Percentiles rank a stretch among this genome's conserved stretches.
phyloP scores from a whole-genome alignment of 2,329 filamentous ascomycete genomes.

The Diaporthe citri region DNA sequence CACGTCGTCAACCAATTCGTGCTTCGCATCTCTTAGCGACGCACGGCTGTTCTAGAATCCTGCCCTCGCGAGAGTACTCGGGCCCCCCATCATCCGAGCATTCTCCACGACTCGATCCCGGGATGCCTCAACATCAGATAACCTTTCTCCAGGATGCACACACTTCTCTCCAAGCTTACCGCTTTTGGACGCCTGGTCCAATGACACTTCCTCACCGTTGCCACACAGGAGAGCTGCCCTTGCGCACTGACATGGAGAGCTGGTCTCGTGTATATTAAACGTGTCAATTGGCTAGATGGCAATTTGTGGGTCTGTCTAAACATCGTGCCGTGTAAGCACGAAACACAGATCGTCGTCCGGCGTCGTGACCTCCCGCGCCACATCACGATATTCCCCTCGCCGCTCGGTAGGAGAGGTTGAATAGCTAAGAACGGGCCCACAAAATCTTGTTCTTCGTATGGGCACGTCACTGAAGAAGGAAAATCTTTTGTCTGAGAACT shows the following conservation, averaged over 20 bases:
- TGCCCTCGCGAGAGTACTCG: neutral
- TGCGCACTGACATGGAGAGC: neutral
- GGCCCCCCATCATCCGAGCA: slow-evolving; percentile 7
- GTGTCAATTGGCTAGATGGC: neutral
- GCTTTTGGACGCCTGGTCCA: neutral
- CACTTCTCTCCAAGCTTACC: slow-evolving; percentile 3
- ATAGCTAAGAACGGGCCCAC: neutral
- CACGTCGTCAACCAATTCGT: neutral
- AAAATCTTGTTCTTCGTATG: neutral
- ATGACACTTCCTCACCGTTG: neutral
- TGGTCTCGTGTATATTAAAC: neutral
- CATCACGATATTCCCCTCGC: neutral
- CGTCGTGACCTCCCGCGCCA: neutral
- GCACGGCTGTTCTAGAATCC: neutral
- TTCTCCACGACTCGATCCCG: neutral
- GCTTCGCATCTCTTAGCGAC: neutral
- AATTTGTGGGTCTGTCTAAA: neutral
- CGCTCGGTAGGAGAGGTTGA: neutral
- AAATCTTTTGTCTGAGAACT: neutral
- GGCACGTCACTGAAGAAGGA: neutral
- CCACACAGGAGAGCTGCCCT: too few species aligned
- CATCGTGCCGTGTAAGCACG: neutral
- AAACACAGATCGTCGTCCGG: slow-evolving; percentile 1
- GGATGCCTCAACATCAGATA: neutral
- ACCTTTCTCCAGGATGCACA: neutral